Percentiles rank a stretch among this genome's conserved stretches.
phyloP scores from a whole-genome alignment of 2,329 filamentous ascomycete species.

The Aspergillus luchuensis region DNA sequence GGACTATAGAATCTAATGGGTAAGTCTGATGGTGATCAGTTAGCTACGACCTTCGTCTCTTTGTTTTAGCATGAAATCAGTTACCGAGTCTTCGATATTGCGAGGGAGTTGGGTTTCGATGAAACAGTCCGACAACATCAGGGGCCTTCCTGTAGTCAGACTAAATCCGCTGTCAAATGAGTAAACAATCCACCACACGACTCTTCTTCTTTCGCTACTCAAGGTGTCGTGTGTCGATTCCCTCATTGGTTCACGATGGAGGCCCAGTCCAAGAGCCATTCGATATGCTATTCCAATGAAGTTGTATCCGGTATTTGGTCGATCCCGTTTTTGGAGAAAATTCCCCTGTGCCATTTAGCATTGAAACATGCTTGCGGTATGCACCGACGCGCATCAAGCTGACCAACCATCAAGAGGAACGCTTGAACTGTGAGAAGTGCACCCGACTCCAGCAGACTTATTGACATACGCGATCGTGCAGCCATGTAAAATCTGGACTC shows the following conservation, averaged over 20 bases:
- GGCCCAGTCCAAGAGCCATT: conserved; percentile 54
- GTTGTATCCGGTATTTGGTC: conserved; percentile 56
- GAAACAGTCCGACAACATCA: conserved; percentile 39
- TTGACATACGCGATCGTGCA: conserved; percentile 27
- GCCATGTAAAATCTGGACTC: conserved; percentile 21
- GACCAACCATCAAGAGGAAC: conserved; percentile 35
- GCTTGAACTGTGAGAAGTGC: conserved; percentile 35
- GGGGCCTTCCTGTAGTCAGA: conserved; percentile 32
- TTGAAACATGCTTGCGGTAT: background rate
- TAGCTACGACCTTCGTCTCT: background rate
- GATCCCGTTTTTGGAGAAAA: conserved; percentile 55
- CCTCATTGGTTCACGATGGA: conserved; percentile 47
- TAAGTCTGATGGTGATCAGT: background rate
- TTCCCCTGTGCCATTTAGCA: conserved; percentile 35
- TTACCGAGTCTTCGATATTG: conserved; percentile 25
- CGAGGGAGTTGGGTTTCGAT: conserved; percentile 25
- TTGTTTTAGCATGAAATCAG: no score
- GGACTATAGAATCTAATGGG: conserved; percentile 6
- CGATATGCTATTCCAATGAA: conserved; percentile 54
- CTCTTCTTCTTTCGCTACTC: conserved; percentile 21
- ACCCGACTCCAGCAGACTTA: conserved; percentile 34
- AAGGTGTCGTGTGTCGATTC: conserved; percentile 12
- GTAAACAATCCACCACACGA: conserved; percentile 31
- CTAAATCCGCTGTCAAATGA: conserved; percentile 36
- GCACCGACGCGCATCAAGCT: no score